Conservation (phyloP, 192 early-diverging fungal genomes). For the Mortierella antarctica region DNA sequence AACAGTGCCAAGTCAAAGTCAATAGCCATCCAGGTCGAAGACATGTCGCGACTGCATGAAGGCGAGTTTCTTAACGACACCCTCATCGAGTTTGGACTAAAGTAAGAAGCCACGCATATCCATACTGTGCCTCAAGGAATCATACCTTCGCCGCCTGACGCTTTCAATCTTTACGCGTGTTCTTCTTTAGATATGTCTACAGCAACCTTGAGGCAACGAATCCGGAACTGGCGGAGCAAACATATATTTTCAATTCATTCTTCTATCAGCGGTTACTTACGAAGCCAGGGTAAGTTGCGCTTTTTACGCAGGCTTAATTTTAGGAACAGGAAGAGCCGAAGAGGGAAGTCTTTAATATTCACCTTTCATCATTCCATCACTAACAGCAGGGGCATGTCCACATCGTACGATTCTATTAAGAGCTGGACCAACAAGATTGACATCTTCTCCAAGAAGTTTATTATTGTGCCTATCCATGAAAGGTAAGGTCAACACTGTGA, state of each 20-base stretch:
- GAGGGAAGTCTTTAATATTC: neutral
- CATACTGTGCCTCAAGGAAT: neutral
- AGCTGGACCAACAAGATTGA: slow-evolving; percentile 80
- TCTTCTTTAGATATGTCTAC: slow-evolving; percentile 21
- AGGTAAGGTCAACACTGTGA: slow-evolving; percentile 8
- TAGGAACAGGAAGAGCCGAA: neutral
- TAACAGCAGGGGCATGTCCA: slow-evolving; percentile 11
- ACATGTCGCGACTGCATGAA: slow-evolving; percentile 68
- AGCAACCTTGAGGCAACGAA: slow-evolving; percentile 53
- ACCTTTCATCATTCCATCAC: neutral
- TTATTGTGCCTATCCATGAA: slow-evolving; percentile 88
- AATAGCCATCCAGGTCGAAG: slow-evolving; percentile 69
- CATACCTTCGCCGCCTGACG: neutral
- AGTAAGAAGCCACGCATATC: slow-evolving; percentile 41
- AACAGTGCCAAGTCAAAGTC: slow-evolving; percentile 35
- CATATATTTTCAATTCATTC: slow-evolving; percentile 84
- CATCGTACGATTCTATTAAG: slow-evolving; percentile 68
- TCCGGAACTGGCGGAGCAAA: slow-evolving; percentile 56
- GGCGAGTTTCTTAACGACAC: slow-evolving; percentile 89
- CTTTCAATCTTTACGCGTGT: neutral
- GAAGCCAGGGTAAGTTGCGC: slow-evolving; percentile 30
- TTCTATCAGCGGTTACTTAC: slow-evolving; percentile 77
- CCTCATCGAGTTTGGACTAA: slow-evolving; percentile 85
- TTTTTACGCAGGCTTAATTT: neutral
- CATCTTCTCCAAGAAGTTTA: slow-evolving; percentile 75